A percentile compares a stretch with the other conserved stretches of the same genome.
Evolutionary conservation across 345 rosid genomes (phyloP).

Genomic region (Salix dunnii): DNA sequence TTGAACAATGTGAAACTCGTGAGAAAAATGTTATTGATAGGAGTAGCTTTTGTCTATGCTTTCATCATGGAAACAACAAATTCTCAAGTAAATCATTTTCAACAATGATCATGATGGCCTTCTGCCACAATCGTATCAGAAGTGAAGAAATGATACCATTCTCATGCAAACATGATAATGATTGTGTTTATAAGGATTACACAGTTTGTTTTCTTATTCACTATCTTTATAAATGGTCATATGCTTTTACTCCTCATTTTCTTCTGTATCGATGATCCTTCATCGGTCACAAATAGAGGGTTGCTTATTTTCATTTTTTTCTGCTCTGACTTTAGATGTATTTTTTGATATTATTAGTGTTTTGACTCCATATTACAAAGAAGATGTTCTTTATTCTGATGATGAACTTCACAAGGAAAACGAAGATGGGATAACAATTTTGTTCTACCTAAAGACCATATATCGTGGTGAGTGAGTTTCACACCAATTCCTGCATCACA

Average conservation of each 20-base stretch:
- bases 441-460: slow-evolving; percentile 84
- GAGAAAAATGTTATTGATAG: neutral
- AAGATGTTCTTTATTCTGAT: slow-evolving; percentile 78
- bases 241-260: neutral
- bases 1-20: slow-evolving; percentile 1
- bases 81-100: neutral
- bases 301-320: slow-evolving; percentile 5
- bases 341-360: slow-evolving; percentile 50
- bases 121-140: neutral
- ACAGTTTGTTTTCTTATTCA: neutral
- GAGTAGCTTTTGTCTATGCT: neutral
- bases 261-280: neutral
- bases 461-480: slow-evolving; percentile 74
- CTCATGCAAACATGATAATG: neutral
- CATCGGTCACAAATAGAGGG: neutral
- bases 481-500: slow-evolving; percentile 3
- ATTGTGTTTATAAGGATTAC: neutral
- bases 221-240: neutral
- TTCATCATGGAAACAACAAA: neutral
- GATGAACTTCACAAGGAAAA: slow-evolving; percentile 78
- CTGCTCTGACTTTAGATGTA: neutral
- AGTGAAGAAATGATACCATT: neutral
- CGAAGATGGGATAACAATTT: slow-evolving; percentile 80
- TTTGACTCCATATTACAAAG: slow-evolving; percentile 85
- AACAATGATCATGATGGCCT: neutral